Percentiles rank a stretch among this genome's conserved stretches.
phyloP scores from a whole-genome alignment of 805 yeast species.

The Tetrapisispora fleetii region DNA sequence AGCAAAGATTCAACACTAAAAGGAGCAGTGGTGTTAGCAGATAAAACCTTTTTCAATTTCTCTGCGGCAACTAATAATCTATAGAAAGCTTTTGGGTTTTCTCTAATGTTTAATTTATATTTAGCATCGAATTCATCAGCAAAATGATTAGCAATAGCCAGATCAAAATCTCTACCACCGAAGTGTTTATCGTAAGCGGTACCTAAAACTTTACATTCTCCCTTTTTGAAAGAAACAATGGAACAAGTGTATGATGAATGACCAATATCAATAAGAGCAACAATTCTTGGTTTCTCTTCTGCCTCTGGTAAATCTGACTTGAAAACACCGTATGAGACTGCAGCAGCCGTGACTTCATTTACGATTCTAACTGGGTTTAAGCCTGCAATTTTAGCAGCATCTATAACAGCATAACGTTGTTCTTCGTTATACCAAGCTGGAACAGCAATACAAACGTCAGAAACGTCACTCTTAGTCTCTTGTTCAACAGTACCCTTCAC shows the following conservation, averaged over 20 bases:
- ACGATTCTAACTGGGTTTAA: conserved; percentile 97
- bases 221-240: conserved; percentile 85
- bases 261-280: conserved; percentile 94
- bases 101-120: conserved; percentile 85
- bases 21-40: conserved; percentile 93
- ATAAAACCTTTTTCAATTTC: conserved; percentile 86
- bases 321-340: conserved; percentile 98
- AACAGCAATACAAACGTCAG: conserved; percentile 87
- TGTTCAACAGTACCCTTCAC: conserved; percentile 67
- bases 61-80: conserved; percentile 89
- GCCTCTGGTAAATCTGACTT: conserved; percentile 88
- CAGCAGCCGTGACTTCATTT: conserved; percentile 97
- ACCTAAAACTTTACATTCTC: conserved; percentile 88
- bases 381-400: conserved; percentile 93
- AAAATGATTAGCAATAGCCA: conserved; percentile 87
- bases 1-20: conserved; percentile 91
- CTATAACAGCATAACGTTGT: conserved; percentile 93
- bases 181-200: conserved; percentile 90
- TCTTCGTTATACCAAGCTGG: conserved; percentile 96
- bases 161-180: conserved; percentile 97
- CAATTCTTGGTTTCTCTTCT: conserved; percentile 69
- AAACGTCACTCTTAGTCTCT: conserved; percentile 69
- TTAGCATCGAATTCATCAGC: conserved; percentile 86
- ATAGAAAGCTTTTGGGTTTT: conserved; percentile 90
- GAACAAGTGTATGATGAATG: conserved; percentile 90